Evolutionary conservation across 2,329 filamentous ascomycete genomes (phyloP), one percentile per base, ranked within the genome.

Genomic region (Fusarium denticulatum): DNA sequence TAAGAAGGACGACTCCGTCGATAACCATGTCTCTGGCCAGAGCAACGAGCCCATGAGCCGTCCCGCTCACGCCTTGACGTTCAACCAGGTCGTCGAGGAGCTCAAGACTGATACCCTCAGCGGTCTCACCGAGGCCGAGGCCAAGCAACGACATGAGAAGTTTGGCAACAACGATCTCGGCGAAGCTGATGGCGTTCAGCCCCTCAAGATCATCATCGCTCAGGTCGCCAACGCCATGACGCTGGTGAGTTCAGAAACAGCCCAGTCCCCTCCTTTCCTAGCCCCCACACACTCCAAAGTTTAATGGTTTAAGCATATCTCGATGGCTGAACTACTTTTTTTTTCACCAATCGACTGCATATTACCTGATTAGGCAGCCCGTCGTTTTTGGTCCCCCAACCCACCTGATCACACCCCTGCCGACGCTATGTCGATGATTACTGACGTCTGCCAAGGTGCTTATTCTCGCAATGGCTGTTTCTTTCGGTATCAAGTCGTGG

Each of bases 141-240:
- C 88, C 12, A 82, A 84, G 53, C 74, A 82, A 37, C 84, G 89
- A 24, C 79, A 90, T 13, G 82, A 85, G 36, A 81, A 87, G 65
- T 88, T 86, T 82, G 90, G 90, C n/a, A 80, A 82, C 28, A 92
- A 92, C 76, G 86, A 90, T 69, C 83, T 92, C 6, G 87, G 79
- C 9, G 78, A 82, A 39, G 78, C 79, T 40, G 80, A 82, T 57
- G 79, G 87, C 16, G 88, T 92, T 50, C 86, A 83, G 82, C 79
- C 86, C 83, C 62, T 86, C 49, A 90, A 90, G 78, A 90, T 91
- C 40, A 80, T 91, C 15, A 82, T 92, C 50, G 85, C 88, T 32
- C 91, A 93, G 79, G 83, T 93, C 61, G 90, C 90, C 59, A 93
- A 93, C 78, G 91, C 91, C 15, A 90, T 93, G 89, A 92, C 89